These are phyloP conservation scores for Claviceps purpurea DNA, from an alignment of 2,329 filamentous ascomycete genomes.

Conservation along the genomic window DNA sequence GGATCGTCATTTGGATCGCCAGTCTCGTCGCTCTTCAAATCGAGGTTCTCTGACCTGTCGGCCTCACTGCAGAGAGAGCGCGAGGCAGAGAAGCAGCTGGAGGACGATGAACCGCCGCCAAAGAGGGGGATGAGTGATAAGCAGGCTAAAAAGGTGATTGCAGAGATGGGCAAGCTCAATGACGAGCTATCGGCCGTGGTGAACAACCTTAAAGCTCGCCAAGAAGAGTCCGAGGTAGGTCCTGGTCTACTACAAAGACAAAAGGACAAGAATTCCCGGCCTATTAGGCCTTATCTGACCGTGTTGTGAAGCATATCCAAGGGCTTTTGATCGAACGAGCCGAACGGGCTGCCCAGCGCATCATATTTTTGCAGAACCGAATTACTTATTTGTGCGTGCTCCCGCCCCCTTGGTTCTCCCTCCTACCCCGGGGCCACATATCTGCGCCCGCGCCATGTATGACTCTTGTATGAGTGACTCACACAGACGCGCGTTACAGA, in stretches of 20 bases:
- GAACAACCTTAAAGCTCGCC: conserved; percentile 36
- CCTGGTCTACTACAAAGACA: neutral
- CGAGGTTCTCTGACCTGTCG: conserved; percentile 26
- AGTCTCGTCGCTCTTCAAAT: conserved; percentile 23
- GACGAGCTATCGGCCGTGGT: conserved; percentile 36
- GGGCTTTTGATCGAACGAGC: conserved; percentile 43
- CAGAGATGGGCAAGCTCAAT: conserved; percentile 29
- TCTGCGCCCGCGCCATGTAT: too few species aligned
- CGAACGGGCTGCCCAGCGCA: conserved; percentile 42
- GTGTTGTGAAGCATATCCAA: conserved; percentile 40
- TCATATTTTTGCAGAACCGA: conserved; percentile 46
- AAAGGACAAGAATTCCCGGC: neutral
- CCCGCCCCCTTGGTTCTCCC: neutral
- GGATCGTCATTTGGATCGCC: conserved; percentile 21
- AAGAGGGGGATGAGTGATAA: conserved; percentile 19
- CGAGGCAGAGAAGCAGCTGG: conserved; percentile 14
- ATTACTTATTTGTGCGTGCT: conserved; percentile 40
- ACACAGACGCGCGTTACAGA: conserved; percentile 17
- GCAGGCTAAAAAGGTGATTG: conserved; percentile 25
- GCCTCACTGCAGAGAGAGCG: conserved; percentile 20
- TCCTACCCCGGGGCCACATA: too few species aligned
- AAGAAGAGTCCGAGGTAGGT: conserved; percentile 46
- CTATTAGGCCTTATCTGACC: neutral
- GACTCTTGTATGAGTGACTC: neutral
- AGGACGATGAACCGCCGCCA: conserved; percentile 15